Conservation (phyloP, 2,329 filamentous ascomycete genomes). For the Neodidymelliopsis sp. region DNA sequence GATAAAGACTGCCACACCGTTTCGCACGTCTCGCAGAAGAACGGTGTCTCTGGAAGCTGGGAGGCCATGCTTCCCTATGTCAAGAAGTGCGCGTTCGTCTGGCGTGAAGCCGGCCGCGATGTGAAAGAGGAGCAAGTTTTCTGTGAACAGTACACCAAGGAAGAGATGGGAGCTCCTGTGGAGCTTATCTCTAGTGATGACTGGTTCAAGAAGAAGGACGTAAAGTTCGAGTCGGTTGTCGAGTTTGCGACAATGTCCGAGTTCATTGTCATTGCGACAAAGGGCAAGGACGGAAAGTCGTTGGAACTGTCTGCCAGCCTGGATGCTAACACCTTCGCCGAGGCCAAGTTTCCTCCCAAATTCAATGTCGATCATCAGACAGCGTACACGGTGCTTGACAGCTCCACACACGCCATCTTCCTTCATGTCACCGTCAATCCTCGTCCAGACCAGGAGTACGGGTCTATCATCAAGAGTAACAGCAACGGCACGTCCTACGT, state of each 20-base stretch:
- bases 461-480: conserved; percentile 95
- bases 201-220: conserved; percentile 73
- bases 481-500: conserved; percentile 97
- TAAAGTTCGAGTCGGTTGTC: conserved; percentile 74
- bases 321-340: conserved; percentile 82
- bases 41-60: conserved; percentile 73
- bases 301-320: conserved; percentile 83
- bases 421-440: conserved; percentile 86
- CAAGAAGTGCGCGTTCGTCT: conserved; percentile 86
- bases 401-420: conserved; percentile 92
- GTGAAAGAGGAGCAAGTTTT: conserved; percentile 70
- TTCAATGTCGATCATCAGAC: conserved; percentile 80
- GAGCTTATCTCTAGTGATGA: conserved; percentile 80
- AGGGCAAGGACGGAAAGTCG: conserved; percentile 68
- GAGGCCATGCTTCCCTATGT: conserved; percentile 76
- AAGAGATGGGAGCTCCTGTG: conserved; percentile 68
- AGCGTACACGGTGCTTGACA: conserved; percentile 92
- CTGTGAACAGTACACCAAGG: conserved; percentile 69
- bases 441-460: conserved; percentile 71
- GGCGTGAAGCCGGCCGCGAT: conserved; percentile 61
- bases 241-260: conserved; percentile 96
- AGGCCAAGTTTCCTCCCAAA: conserved; percentile 84
- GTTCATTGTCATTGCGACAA: conserved; percentile 88
- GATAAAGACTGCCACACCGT: conserved; percentile 70
- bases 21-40: conserved; percentile 79